phyloP scores from a whole-genome alignment of 2,329 filamentous ascomycete genomes.

The Sclerotinia spermophila region DNA sequence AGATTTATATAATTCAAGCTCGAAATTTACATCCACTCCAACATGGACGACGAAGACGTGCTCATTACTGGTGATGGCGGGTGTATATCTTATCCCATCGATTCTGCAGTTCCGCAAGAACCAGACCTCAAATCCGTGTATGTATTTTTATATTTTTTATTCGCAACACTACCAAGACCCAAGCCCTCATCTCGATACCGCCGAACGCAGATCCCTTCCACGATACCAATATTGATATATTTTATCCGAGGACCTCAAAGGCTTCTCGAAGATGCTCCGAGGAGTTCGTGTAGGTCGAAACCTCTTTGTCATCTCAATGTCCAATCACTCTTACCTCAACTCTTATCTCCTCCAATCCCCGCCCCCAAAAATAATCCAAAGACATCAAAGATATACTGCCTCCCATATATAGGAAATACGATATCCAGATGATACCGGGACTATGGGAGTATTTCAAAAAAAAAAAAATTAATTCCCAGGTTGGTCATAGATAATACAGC shows the following conservation, averaged over 20 bases:
- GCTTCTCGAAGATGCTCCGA: background rate
- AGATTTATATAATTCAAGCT: too few relatives aligned
- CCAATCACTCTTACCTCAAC: slow-evolving; percentile 2
- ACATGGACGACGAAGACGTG: background rate
- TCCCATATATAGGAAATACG: background rate
- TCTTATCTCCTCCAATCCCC: too few relatives aligned
- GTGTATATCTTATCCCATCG: background rate
- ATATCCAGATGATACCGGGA: background rate
- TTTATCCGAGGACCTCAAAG: background rate
- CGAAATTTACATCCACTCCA: background rate
- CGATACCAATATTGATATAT: background rate
- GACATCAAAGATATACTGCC: background rate
- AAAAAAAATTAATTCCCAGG: background rate
- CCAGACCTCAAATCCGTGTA: background rate
- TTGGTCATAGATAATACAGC: background rate
- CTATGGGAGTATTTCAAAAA: background rate
- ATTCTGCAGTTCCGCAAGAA: background rate
- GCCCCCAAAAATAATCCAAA: background rate
- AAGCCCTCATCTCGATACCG: background rate
- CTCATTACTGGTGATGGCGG: background rate
- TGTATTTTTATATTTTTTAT: background rate
- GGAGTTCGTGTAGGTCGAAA: background rate
- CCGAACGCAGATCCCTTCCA: background rate
- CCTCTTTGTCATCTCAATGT: background rate
- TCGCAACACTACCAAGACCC: too few relatives aligned